Conservation (phyloP, 768 basidiomycete genomes). For the Phylloporus rhodoxanthus region DNA sequence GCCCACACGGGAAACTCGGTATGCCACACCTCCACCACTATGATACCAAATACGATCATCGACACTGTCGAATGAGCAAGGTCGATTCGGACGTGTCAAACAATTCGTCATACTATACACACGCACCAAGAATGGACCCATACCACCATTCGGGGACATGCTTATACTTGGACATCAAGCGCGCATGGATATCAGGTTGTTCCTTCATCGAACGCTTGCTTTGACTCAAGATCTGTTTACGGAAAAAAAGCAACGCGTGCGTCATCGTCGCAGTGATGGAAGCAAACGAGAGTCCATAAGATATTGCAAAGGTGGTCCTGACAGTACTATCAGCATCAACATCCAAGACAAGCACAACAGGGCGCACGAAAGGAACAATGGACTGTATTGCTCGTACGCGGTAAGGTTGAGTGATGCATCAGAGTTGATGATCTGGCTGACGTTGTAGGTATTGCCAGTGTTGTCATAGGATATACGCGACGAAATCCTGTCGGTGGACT, state of each 20-base stretch:
- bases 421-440: conserved; percentile 47
- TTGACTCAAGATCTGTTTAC: conserved; percentile 61
- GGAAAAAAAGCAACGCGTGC: conserved; percentile 32
- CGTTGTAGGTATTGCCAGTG: conserved; percentile 51
- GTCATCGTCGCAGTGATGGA: conserved; percentile 69
- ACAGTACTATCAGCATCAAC: background rate
- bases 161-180: conserved; percentile 50
- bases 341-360: background rate
- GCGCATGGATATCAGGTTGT: conserved; percentile 69
- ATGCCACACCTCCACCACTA: conserved; percentile 58
- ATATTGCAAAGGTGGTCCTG: conserved; percentile 62
- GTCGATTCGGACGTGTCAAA: background rate
- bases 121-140: conserved; percentile 23
- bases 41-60: conserved; percentile 53
- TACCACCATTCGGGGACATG: conserved; percentile 66
- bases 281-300: conserved; percentile 81
- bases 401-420: conserved; percentile 51
- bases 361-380: conserved; percentile 50
- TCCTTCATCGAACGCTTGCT: conserved; percentile 65
- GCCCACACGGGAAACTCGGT: conserved; percentile 43
- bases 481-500: conserved; percentile 41
- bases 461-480: conserved; percentile 65
- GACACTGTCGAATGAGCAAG: conserved; percentile 23
- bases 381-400: conserved; percentile 52
- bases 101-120: background rate